Percentiles rank a stretch among this genome's conserved stretches.
phyloP scores from a whole-genome alignment of 2,329 filamentous ascomycete genomes.

The Colletotrichum scovillei region DNA sequence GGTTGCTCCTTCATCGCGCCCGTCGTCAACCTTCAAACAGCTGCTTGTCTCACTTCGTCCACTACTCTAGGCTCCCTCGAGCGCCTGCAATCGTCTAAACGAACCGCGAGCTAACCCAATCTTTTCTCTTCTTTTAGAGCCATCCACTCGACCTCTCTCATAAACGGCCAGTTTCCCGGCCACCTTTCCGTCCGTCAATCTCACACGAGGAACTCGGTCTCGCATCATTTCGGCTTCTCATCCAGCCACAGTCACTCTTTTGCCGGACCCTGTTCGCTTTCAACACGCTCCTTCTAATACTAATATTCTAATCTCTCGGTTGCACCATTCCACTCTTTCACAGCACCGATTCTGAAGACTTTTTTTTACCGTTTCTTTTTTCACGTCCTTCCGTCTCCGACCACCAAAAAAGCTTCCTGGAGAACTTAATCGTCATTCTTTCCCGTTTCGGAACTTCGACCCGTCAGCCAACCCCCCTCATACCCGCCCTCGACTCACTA shows the following conservation, averaged over 20 bases:
- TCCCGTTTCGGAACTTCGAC: slow-evolving; percentile 52
- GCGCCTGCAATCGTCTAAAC: slow-evolving; percentile 35
- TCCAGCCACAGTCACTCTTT: slow-evolving; percentile 70
- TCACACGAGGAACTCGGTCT: slow-evolving; percentile 43
- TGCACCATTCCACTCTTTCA: slow-evolving; percentile 35
- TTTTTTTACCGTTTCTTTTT: slow-evolving; percentile 8
- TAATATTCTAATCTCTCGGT: slow-evolving; percentile 39
- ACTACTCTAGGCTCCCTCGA: slow-evolving; percentile 30
- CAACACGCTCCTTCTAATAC: slow-evolving; percentile 39
- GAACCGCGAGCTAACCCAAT: slow-evolving; percentile 48
- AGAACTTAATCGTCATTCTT: slow-evolving; percentile 49
- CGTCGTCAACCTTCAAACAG: slow-evolving; percentile 16
- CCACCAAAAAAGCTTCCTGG: slow-evolving; percentile 37
- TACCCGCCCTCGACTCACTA: slow-evolving; percentile 44
- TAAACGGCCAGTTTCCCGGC: slow-evolving; percentile 59
- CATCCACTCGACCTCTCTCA: slow-evolving; percentile 58
- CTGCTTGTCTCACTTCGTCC: slow-evolving; percentile 23
- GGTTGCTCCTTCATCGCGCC: slow-evolving; percentile 39
- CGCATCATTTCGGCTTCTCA: slow-evolving; percentile 58
- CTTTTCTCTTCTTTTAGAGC: slow-evolving; percentile 50
- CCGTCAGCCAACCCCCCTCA: slow-evolving; percentile 36
- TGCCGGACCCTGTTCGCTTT: slow-evolving; percentile 43
- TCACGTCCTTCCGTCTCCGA: slow-evolving; percentile 29
- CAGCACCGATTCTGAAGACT: slow-evolving; percentile 20
- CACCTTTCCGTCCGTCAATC: slow-evolving; percentile 47